Conservation (phyloP, 768 basidiomycete species). For the Phylloporus rhodoxanthus region DNA sequence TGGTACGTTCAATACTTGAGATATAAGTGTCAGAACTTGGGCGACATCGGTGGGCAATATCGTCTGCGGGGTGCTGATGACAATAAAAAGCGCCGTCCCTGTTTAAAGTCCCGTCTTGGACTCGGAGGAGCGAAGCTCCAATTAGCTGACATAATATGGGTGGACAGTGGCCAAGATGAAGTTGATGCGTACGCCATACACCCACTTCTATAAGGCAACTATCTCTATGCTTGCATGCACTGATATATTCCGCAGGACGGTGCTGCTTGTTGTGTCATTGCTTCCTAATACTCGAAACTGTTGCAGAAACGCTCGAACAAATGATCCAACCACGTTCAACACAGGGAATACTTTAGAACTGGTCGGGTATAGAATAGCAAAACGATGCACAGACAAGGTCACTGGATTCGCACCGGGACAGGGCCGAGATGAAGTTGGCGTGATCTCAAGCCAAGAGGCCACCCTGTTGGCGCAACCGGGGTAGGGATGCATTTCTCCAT, state of each 20-base stretch:
- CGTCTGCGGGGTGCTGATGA: background rate
- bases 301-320: conserved; percentile 53
- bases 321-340: conserved; percentile 56
- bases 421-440: conserved; percentile 70
- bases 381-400: conserved; percentile 56
- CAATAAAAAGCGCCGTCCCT: too few species aligned
- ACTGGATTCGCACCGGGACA: conserved; percentile 42
- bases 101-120: too few species aligned
- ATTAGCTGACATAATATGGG: too few species aligned
- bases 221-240: conserved; percentile 25
- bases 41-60: background rate
- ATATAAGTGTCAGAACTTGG: background rate
- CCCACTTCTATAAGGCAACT: too few species aligned
- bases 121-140: too few species aligned
- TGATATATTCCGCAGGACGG: conserved; percentile 56
- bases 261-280: conserved; percentile 65
- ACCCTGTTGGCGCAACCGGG: conserved; percentile 71
- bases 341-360: too few species aligned
- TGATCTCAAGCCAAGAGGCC: too few species aligned
- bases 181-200: background rate
- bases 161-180: conserved; percentile 73
- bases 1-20: conserved; percentile 2
- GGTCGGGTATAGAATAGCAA: conserved; percentile 49
- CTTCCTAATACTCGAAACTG: conserved; percentile 73
- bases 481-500: conserved; percentile 81